Conservation (phyloP, 345 rosid species). For the Sisymbrium irio region DNA sequence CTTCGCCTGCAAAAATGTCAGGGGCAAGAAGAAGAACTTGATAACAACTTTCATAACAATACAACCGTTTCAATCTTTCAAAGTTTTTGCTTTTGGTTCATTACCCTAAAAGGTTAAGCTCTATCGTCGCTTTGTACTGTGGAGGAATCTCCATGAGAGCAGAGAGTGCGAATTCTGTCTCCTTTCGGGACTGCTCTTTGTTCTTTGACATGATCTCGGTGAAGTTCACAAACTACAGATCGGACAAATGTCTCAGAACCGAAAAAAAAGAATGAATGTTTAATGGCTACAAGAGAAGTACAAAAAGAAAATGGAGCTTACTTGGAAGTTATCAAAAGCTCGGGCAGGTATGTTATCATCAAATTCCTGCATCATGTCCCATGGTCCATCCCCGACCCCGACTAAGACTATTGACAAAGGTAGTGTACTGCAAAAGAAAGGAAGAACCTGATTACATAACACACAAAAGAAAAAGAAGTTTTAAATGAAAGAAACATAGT, state of each 20-base stretch:
- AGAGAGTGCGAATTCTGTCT: conserved; percentile 85
- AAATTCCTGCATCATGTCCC: conserved; percentile 98
- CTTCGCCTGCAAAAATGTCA: conserved; percentile 41
- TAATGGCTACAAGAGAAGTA: background rate
- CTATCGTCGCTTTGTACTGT: conserved; percentile 90
- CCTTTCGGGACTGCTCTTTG: conserved; percentile 55
- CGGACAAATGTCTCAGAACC: background rate
- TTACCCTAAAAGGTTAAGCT: conserved; percentile 82
- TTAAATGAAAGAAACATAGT: background rate
- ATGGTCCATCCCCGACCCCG: conserved; percentile 98
- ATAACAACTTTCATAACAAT: background rate
- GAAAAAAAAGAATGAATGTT: background rate
- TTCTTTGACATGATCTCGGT: conserved; percentile 88
- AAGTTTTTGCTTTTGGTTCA: background rate
- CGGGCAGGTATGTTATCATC: conserved; percentile 97
- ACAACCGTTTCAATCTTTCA: background rate
- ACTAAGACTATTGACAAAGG: conserved; percentile 84
- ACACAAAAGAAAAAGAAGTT: background rate
- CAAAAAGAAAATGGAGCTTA: conserved; percentile 6
- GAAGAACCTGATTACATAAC: background rate
- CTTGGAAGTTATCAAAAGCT: conserved; percentile 98
- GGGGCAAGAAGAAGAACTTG: background rate
- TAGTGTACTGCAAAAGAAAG: conserved; percentile 38
- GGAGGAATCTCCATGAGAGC: conserved; percentile 96
- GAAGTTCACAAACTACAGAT: conserved; percentile 80